Evolutionary conservation across 78 protist species (phyloP), one percentile per base, ranked within the genome.

Genomic region (Protostelium mycophagum): DNA sequence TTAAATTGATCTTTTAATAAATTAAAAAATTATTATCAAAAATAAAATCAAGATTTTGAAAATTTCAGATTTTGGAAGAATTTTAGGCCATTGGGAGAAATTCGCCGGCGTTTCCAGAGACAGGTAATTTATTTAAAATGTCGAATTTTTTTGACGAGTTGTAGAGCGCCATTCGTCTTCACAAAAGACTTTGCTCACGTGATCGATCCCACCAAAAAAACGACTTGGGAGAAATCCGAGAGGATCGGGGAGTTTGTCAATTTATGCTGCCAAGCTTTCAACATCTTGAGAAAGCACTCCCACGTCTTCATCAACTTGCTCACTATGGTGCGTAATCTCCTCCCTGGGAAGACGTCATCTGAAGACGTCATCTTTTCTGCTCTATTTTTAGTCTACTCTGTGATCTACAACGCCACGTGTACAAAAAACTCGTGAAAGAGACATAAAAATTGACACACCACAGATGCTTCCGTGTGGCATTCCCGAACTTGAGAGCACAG

Each of bases 1-100:
- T 28, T 29, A 25, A 5, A 86, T 34, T 29, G 1, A 31, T 29
- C 39, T 86, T 37, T 86, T 28, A n/a, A n/a, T n/a, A 86, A n/a
- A 34, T n/a, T 39, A 39, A 36, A 35, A 36, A 89, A 87, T 38
- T 35, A n/a, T 5, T 1, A 28, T 39, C n/a, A n/a, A n/a, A n/a
- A n/a, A n/a, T n/a, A n/a, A n/a, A n/a, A n/a, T n/a, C n/a, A n/a
- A n/a, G 29, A 97, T 95, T 91, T 95, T 96, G 91, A 89, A 93
- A 28, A 96, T 95, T 88, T 96, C 97, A 85, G 98, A 98, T 91
- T 98, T 97, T 90, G 99, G 99, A 28, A 99, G 98, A 90, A 95
- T 98, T 86, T 91, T 98, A 39, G 98, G 99, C 39, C 92, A 97
- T 90, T 88, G 94, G 85, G 95, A 96, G 91, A 38, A 88, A 51